Evolutionary conservation across 345 rosid genomes (phyloP).

Genomic region (Eucalyptus albens): DNA sequence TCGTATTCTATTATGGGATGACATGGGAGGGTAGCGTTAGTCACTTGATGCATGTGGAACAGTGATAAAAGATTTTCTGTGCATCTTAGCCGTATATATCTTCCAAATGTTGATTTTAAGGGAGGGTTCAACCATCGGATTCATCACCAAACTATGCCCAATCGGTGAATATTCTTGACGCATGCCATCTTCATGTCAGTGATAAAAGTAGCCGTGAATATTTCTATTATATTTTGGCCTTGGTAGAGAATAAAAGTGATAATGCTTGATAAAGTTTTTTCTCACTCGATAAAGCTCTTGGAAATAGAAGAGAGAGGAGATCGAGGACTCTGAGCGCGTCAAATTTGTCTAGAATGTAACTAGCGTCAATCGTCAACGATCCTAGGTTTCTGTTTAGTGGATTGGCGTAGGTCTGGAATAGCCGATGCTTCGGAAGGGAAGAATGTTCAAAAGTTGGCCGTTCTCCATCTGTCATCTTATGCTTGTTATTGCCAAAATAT

Average conservation of each 20-base stretch:
- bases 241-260: too few relatives aligned
- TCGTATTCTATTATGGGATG: not conserved
- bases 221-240: not conserved
- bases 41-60: too few relatives aligned
- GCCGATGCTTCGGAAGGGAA: not conserved
- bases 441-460: not conserved
- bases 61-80: too few relatives aligned
- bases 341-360: not conserved
- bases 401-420: not conserved
- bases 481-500: not conserved
- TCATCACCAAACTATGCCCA: too few relatives aligned
- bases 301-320: not conserved
- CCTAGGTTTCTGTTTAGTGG: not conserved
- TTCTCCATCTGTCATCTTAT: not conserved
- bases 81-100: too few relatives aligned
- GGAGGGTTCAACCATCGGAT: too few relatives aligned
- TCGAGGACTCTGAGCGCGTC: not conserved
- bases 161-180: not conserved
- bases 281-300: not conserved
- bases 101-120: too few relatives aligned
- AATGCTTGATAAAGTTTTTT: not conserved
- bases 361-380: not conserved
- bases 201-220: too few relatives aligned
- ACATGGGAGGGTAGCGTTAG: too few relatives aligned
- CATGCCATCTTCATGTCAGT: not conserved